Evolutionary conservation across 164 flowering plant species (phyloP).

Genomic region (Nymphaea colorata): DNA sequence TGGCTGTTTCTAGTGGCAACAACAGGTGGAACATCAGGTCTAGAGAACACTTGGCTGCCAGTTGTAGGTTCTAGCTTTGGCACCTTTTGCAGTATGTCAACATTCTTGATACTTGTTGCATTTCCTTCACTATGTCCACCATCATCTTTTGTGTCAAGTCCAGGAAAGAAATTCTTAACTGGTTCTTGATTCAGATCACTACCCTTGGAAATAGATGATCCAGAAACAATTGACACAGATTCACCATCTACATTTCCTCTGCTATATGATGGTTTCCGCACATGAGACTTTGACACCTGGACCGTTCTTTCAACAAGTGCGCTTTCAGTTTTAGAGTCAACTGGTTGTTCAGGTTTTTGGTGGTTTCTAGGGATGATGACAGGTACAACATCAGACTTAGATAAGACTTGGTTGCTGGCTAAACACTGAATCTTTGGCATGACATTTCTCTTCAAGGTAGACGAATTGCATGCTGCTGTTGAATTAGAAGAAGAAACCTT

Average conservation of each 20-base stretch:
- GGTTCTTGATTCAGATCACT: slow-evolving; percentile 25
- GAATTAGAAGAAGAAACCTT: slow-evolving; percentile 28
- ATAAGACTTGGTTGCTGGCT: slow-evolving; percentile 28
- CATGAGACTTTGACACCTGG: slow-evolving; percentile 45
- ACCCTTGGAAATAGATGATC: slow-evolving; percentile 20
- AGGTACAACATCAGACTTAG: slow-evolving; percentile 61
- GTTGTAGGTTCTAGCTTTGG: too few relatives aligned
- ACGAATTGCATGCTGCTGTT: slow-evolving; percentile 23
- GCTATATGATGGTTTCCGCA: slow-evolving; percentile 33
- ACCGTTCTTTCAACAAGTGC: slow-evolving; percentile 33
- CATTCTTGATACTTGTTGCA: not conserved
- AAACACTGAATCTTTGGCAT: slow-evolving; percentile 36
- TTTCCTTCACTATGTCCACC: not conserved
- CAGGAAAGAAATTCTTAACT: slow-evolving; percentile 29
- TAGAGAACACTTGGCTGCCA: too few relatives aligned
- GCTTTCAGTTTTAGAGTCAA: slow-evolving; percentile 61
- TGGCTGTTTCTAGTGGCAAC: slow-evolving; percentile 40
- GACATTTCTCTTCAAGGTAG: slow-evolving; percentile 35
- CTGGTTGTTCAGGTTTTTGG: slow-evolving; percentile 15
- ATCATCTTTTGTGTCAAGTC: slow-evolving; percentile 11
- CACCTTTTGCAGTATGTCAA: too few relatives aligned
- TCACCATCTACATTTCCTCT: slow-evolving; percentile 47
- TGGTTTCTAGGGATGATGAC: slow-evolving; percentile 36
- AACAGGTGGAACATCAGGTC: too few relatives aligned
- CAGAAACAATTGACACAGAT: slow-evolving; percentile 25